phyloP scores from a whole-genome alignment of 352 stramenopile species.

The Elongisporangium prolatum region DNA sequence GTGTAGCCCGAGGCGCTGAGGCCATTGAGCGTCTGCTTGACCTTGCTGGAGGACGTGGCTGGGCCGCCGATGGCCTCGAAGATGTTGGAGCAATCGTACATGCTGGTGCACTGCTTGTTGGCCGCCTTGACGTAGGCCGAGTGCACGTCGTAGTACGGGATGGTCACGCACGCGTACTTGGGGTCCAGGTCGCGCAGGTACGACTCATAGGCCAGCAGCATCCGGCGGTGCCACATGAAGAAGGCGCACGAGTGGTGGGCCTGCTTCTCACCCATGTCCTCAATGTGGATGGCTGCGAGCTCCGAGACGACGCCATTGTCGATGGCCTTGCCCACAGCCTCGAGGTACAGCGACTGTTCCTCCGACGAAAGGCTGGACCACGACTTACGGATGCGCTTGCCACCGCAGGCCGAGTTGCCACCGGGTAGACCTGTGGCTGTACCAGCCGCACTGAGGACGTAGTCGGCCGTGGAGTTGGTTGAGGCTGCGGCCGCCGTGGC shows the following conservation, averaged over 20 bases:
- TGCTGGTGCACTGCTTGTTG: constrained; percentile 42
- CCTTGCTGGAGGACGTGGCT: constrained; percentile 7
- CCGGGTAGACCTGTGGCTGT: constrained; percentile 47
- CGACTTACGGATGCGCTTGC: constrained; percentile 41
- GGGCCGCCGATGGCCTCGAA: constrained; percentile 45
- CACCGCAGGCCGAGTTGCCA: constrained; percentile 40
- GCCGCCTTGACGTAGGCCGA: constrained; percentile 49
- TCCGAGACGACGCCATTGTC: constrained; percentile 36
- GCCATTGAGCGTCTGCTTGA: constrained; percentile 21
- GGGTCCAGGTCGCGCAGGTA: constrained; percentile 50
- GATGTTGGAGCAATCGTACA: constrained; percentile 63
- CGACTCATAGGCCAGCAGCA: constrained; percentile 60
- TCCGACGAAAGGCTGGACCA: constrained; percentile 34
- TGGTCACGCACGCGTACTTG: constrained; percentile 58
- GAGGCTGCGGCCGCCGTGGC: constrained; percentile 6
- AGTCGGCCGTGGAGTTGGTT: constrained; percentile 9
- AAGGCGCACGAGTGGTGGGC: constrained; percentile 54
- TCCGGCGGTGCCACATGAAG: constrained; percentile 58
- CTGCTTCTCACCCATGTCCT: constrained; percentile 42
- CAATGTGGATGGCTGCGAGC: constrained; percentile 41
- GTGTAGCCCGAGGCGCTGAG: constrained; percentile 23
- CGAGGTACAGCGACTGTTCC: constrained; percentile 54
- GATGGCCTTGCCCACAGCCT: constrained; percentile 37
- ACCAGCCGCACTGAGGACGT: constrained; percentile 29
- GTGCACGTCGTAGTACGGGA: constrained; percentile 83